Evolutionary conservation across 164 flowering plant genomes (phyloP).

Genomic region (Nymphaea thermarum): DNA sequence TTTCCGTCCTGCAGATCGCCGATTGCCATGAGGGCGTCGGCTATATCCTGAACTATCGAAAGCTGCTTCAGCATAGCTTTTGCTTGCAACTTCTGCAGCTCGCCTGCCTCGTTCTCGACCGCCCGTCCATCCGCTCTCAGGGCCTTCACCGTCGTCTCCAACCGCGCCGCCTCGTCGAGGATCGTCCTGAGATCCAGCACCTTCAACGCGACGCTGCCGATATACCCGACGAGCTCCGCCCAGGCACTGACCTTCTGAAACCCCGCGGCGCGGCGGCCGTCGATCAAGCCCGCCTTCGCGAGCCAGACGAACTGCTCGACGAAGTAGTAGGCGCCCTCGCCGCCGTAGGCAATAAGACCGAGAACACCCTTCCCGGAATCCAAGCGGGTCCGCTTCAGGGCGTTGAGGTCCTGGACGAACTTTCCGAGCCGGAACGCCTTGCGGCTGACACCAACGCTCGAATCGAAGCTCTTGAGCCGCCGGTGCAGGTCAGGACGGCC

Average conservation of each 20-base stretch:
- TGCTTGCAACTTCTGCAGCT: constrained; percentile 30
- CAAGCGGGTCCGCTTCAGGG: constrained; percentile 25
- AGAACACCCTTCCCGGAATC: constrained; percentile 27
- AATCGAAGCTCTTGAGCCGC: constrained; percentile 66
- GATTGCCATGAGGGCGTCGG: constrained; percentile 73
- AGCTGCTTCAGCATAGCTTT: constrained; percentile 62
- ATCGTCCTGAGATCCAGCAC: constrained; percentile 47
- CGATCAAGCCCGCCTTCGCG: constrained; percentile 68
- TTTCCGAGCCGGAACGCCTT: constrained; percentile 92
- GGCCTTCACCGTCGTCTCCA: constrained; percentile 28
- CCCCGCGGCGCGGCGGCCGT: constrained; percentile 16
- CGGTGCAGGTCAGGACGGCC: constrained; percentile 16
- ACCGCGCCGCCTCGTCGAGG: constrained; percentile 27
- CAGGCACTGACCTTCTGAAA: constrained; percentile 66
- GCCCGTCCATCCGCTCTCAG: constrained; percentile 20
- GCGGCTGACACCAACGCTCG: constrained; percentile 78
- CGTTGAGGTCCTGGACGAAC: constrained; percentile 81
- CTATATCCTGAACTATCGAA: constrained; percentile 72
- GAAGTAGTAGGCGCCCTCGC: constrained; percentile 76
- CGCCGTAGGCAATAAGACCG: constrained; percentile 59
- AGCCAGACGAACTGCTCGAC: constrained; percentile 87
- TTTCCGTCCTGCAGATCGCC: constrained; percentile 70
- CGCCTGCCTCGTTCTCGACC: constrained; percentile 21
- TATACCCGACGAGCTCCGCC: constrained; percentile 73
- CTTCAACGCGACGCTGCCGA: constrained; percentile 68